Base-by-base conservation (phyloP, 352 stramenopile species). In the Globisporangium orthogonon region DNA sequence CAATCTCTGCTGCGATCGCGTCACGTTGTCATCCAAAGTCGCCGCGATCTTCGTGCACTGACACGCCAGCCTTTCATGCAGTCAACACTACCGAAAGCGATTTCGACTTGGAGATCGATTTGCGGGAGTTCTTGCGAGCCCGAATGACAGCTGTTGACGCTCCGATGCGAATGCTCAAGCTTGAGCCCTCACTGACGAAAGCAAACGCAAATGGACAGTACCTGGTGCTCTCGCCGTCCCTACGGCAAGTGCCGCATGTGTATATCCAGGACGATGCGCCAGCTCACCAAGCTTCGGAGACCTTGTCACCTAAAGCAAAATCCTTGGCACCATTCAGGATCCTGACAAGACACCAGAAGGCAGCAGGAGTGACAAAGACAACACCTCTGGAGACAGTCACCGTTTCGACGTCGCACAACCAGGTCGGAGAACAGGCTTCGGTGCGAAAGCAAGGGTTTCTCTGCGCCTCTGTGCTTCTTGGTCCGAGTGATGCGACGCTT, bases 401-500 rank as follows among this genome's bases (percentile, higher is more conserved):
- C 23, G 23, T 23, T 23, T 23, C 23, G 11, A 43, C 17, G 40
- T 23, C 45, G 4, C 43, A n/a, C 43, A 40, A 37, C 18, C 45
- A 49, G 17, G 33, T 17, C 11, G 11, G 37, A 17, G 37, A 50
- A 15, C 51, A 61, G 46, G 64, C 51, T 9, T 44, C 66, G 28
- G 61, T 68, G 29, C 50, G 64, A 47, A 81, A 78, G 37, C 71
- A 78, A 61, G 71, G 71, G 1, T 78, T 81, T 37, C 60, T 81
- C 1, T 52, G 44, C 37, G 45, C 59, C 7, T 31, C 69, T 31
- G 49, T 59, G 2, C 29, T 56, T 4, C 13, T 29, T 2, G 7
- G 47, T 40, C 28, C 5, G 7, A 28, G 28, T 18, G 54, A 64
- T 4, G 47, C 52, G 28, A 50, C 50, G 14, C 56, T 72, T 1